Conservation (phyloP, 108 stramenopile species). For the Epithemia pelagica region DNA sequence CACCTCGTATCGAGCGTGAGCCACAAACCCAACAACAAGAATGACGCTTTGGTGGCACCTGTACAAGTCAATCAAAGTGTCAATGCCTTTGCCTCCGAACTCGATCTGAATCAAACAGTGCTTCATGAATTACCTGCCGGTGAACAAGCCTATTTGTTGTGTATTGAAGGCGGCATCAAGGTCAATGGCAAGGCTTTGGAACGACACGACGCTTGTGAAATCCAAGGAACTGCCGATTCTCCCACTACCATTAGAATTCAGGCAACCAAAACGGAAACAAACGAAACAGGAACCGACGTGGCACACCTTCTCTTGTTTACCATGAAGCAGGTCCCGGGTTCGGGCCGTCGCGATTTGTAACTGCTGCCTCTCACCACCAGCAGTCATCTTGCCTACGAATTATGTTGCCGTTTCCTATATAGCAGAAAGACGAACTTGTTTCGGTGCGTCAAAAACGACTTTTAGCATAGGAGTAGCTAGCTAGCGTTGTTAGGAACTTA, state of each 20-base stretch:
- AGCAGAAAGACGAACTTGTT: no score
- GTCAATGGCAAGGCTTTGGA: not conserved
- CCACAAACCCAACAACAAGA: not conserved
- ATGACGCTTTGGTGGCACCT: slow-evolving; percentile 13
- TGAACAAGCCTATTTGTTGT: slow-evolving; percentile 67
- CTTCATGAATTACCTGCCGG: slow-evolving; percentile 18
- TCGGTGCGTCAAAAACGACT: no score
- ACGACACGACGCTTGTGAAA: not conserved
- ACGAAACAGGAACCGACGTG: slow-evolving; percentile 31
- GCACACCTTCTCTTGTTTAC: slow-evolving; percentile 42
- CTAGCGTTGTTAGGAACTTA: no score
- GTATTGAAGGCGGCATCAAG: slow-evolving; percentile 47
- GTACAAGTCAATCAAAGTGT: slow-evolving; percentile 63
- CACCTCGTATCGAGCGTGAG: slow-evolving; percentile 58
- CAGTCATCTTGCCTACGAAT: no score
- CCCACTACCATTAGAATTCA: slow-evolving; percentile 20
- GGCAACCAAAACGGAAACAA: slow-evolving; percentile 27
- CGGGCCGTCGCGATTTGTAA: slow-evolving; percentile 33
- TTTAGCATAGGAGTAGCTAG: no score
- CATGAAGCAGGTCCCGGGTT: slow-evolving; percentile 24
- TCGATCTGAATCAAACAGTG: slow-evolving; percentile 35
- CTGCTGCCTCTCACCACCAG: no score
- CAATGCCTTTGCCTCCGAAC: slow-evolving; percentile 51
- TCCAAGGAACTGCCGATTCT: not conserved
- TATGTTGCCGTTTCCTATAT: no score